These are phyloP conservation scores for Takakia lepidozioides DNA, from an alignment of 225 moss, liverwort and hornwort genomes.

Conservation along the genomic window DNA sequence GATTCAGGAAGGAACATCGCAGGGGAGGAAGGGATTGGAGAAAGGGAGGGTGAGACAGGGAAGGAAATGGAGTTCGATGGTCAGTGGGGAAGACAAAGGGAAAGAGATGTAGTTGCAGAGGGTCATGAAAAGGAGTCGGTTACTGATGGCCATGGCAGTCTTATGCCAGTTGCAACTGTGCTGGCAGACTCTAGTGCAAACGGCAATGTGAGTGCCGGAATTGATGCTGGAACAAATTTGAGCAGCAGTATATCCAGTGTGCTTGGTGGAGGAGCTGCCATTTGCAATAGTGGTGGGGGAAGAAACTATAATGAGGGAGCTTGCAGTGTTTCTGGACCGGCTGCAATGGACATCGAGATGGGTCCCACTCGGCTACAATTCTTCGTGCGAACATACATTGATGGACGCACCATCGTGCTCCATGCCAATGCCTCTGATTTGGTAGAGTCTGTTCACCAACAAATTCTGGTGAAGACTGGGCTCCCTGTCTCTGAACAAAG, in stretches of 20 bases:
- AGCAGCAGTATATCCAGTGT: slow-evolving; percentile 14
- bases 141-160: slow-evolving; percentile 28
- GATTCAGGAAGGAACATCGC: slow-evolving; percentile 19
- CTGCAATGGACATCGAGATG: slow-evolving; percentile 26
- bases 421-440: slow-evolving; percentile 66
- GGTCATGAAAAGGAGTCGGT: slow-evolving; percentile 52
- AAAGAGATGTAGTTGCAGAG: slow-evolving; percentile 39
- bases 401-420: slow-evolving; percentile 72
- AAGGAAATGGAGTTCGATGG: slow-evolving; percentile 56
- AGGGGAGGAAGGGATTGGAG: slow-evolving; percentile 23
- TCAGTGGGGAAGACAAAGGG: slow-evolving; percentile 35
- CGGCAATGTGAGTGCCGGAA: slow-evolving; percentile 15
- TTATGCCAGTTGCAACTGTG: slow-evolving; percentile 13
- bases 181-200: slow-evolving; percentile 27
- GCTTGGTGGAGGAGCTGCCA: slow-evolving; percentile 22
- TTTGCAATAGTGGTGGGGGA: too few relatives aligned
- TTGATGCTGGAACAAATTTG: slow-evolving; percentile 5
- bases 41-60: slow-evolving; percentile 39
- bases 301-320: slow-evolving; percentile 23
- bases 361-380: slow-evolving; percentile 69
- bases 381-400: slow-evolving; percentile 72
- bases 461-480: slow-evolving; percentile 76
- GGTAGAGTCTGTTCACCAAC: slow-evolving; percentile 87
- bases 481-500: slow-evolving; percentile 92
- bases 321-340: slow-evolving; percentile 16